Base-by-base conservation (phyloP, 2,329 filamentous ascomycete genomes). In the Esteya vermicola region DNA sequence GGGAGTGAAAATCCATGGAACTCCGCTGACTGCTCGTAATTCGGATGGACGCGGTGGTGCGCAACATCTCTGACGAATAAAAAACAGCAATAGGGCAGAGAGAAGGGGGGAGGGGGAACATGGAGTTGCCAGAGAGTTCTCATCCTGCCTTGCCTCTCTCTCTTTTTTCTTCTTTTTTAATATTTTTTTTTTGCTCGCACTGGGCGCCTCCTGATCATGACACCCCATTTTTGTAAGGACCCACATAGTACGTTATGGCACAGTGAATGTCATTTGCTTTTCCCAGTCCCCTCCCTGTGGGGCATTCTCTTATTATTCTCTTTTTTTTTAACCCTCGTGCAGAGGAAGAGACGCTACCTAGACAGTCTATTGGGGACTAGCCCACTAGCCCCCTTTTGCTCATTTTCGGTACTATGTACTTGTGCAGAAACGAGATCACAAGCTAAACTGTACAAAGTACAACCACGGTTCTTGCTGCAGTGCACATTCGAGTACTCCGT, bases 281-380 rank as follows among this genome's bases (percentile, higher is more conserved):
- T n/a, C n/a, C n/a, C n/a, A n/a, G 27, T 36, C 31, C 9, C 36
- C 13, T 20, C 23, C 12, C 19, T 35, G 37, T 39, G 42, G 43
- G 40, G 40, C 36, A 46, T 48, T 45, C 43, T 45, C 42, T 38
- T 31, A 36, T 45, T 41, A 33, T 43, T 33, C 14, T 20, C 20
- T 30, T 38, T 23, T 33, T 39, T 33, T 39, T 33, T 39, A 8
- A 14, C n/a, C 10, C 37, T 13, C 19, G 30, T 22, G n/a, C 20
- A n/a, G 21, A 21, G 36, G 33, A n/a, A n/a, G n/a, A 35, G 43
- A 34, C 45, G 45, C 45, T 47, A 47, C 34, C 39, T 37, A 13
- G 33, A 18, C 42, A 43, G 39, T 43, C 41, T 47, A 45, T 43
- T 47, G 45, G 43, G 43, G 28, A 40, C 45, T 47, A 47, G 21